Evolutionary conservation across 495 filamentous ascomycete species (phyloP), one percentile per base, ranked within the genome.

Genomic region (Hypoxylon subgilvum): DNA sequence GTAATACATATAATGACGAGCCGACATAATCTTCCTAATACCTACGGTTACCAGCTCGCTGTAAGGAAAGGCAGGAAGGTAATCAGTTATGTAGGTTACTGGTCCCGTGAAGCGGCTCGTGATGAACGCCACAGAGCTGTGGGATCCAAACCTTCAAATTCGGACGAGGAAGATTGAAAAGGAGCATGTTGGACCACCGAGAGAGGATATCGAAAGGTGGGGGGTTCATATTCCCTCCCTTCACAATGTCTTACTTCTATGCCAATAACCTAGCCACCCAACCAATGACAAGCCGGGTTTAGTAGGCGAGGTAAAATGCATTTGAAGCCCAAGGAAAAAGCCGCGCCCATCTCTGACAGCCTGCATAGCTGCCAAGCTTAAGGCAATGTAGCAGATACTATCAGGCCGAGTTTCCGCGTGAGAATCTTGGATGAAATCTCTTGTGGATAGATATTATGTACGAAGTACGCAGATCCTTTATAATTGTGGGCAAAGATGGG

Each of bases 171-270:
- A 32, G 5, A 46, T 47, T 19, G 35, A 46, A 36, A 30, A 63
- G 49, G 58, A 63, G 31, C 34, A 57, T 46, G 53, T 49, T 63
- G 40, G 49, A 45, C 53, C 53, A 54, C 52, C 39, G 39, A 63
- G 48, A 63, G 60, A 54, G n/a, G n/a, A n/a, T n/a, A 63, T 63
- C 53, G 32, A 58, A 51, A 52, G 48, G 61, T 53, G 53, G 61
- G 60, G 60, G 36, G 32, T 34, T 30, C 25, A 49, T 48, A 54
- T 40, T 49, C 44, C 32, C 50, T 48, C 54, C 47, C 50, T 30
- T 57, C 47, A 10, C n/a, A 19, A 22, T 38, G 53, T 63, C 53
- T 63, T 41, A 42, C 48, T 50, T 40, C 42, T 23, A 40, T 39
- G 32, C 53, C 53, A 63, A 63, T 58, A 52, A 49, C n/a, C n/a